These are phyloP conservation scores for Eucalyptus dawsonii DNA, from an alignment of 345 rosid genomes.

Conservation along the genomic window DNA sequence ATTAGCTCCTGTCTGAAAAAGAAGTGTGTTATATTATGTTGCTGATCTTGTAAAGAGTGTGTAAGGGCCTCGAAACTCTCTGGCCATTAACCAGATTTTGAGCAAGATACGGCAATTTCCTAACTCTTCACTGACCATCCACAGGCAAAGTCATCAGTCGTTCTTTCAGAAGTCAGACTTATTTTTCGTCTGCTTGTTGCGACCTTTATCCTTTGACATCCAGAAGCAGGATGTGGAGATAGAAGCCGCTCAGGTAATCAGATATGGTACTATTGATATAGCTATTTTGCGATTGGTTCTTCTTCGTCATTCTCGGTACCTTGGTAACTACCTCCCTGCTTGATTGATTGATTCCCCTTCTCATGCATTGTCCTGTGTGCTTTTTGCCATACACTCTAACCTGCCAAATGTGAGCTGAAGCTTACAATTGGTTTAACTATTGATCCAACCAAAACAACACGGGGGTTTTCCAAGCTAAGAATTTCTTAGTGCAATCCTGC, in stretches of 20 bases:
- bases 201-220: conserved; percentile 56
- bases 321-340: background rate
- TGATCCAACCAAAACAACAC: too few species aligned
- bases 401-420: background rate
- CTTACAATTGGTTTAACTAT: too few species aligned
- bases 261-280: background rate
- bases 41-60: background rate
- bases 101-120: background rate
- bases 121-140: background rate
- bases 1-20: background rate
- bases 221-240: conserved; percentile 65
- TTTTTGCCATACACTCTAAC: background rate
- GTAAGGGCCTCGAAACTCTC: background rate
- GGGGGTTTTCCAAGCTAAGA: background rate
- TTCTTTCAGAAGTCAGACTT: conserved; percentile 75
- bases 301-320: background rate
- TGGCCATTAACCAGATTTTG: background rate
- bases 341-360: background rate
- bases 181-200: conserved; percentile 63
- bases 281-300: background rate
- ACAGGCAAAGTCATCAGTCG: conserved; percentile 61
- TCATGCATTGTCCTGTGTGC: background rate
- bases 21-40: background rate
- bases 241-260: conserved; percentile 59
- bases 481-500: background rate